Percentiles rank a stretch among this genome's conserved stretches.
Evolutionary conservation across 768 basidiomycete species (phyloP).

Genomic region (Kwoniella sp.): DNA sequence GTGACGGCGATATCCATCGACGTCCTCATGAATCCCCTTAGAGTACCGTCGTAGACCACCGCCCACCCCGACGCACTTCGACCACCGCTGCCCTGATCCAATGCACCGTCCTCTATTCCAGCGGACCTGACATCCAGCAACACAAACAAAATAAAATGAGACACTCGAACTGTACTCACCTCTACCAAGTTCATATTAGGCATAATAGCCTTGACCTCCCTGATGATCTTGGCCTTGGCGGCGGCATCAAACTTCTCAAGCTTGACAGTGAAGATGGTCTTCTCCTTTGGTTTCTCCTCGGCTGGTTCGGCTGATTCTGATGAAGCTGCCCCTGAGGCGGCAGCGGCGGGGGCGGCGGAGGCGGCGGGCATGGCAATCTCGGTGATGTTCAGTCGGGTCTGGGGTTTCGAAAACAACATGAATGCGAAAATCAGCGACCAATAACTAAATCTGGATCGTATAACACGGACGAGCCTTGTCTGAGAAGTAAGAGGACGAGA

Average conservation of each 20-base stretch:
- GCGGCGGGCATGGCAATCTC: conserved; percentile 92
- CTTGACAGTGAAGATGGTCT: conserved; percentile 94
- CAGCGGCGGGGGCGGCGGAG: conserved; percentile 57
- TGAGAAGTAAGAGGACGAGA: too few species aligned
- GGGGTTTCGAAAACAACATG: conserved; percentile 1
- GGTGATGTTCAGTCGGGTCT: conserved; percentile 93
- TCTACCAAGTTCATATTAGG: conserved; percentile 97
- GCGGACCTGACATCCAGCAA: too few species aligned
- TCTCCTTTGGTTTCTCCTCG: conserved; percentile 96
- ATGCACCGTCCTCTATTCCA: too few species aligned
- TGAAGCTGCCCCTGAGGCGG: conserved; percentile 61
- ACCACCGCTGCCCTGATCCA: too few species aligned
- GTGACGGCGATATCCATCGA: too few species aligned
- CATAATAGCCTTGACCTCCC: conserved; percentile 93
- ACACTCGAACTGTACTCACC: conserved; percentile 63
- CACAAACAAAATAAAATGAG: neutral
- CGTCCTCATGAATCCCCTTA: too few species aligned
- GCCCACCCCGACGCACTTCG: too few species aligned
- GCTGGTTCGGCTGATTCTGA: conserved; percentile 63
- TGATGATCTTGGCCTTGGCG: conserved; percentile 94
- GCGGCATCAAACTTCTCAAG: conserved; percentile 90
- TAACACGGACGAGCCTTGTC: too few species aligned
- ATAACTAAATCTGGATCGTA: too few species aligned
- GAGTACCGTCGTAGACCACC: too few species aligned
- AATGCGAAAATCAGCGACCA: too few species aligned